Evolutionary conservation across 2,329 filamentous ascomycete species (phyloP).

Genomic region (Epichloe hybrida): DNA sequence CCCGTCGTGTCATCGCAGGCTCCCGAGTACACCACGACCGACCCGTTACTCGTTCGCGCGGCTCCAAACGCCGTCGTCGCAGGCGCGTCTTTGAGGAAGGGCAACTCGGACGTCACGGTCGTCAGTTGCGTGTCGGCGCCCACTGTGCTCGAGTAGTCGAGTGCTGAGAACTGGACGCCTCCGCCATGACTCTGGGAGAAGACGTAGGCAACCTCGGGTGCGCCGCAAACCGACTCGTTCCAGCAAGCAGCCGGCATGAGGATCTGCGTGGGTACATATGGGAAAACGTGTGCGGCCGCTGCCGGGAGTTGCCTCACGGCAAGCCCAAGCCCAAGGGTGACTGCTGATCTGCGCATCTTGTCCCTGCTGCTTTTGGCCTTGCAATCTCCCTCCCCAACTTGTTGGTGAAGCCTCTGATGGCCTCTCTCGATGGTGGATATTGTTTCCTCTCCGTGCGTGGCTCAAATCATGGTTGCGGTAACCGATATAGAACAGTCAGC

Average conservation of each 20-base stretch:
- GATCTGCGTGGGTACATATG: constrained; percentile 67
- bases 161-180: constrained; percentile 41
- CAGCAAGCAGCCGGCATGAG: constrained; percentile 38
- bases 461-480: background rate
- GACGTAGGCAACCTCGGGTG: constrained; percentile 51
- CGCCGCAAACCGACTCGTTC: constrained; percentile 24
- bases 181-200: constrained; percentile 40
- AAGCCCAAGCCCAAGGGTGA: constrained; percentile 1
- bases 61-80: constrained; percentile 50
- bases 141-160: constrained; percentile 51
- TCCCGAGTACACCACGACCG: constrained; percentile 61
- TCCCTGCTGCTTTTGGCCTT: background rate
- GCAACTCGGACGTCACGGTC: constrained; percentile 42
- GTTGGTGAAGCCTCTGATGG: background rate
- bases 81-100: constrained; percentile 42
- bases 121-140: constrained; percentile 31
- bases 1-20: constrained; percentile 47
- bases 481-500: background rate
- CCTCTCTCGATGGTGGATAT: background rate
- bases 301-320: constrained; percentile 1
- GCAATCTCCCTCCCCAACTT: background rate
- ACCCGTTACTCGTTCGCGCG: constrained; percentile 51
- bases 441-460: background rate
- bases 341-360: too few relatives aligned
- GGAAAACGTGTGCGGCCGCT: constrained; percentile 37